Conservation (phyloP, 2,329 filamentous ascomycete genomes). For the Passalora sequoiae region DNA sequence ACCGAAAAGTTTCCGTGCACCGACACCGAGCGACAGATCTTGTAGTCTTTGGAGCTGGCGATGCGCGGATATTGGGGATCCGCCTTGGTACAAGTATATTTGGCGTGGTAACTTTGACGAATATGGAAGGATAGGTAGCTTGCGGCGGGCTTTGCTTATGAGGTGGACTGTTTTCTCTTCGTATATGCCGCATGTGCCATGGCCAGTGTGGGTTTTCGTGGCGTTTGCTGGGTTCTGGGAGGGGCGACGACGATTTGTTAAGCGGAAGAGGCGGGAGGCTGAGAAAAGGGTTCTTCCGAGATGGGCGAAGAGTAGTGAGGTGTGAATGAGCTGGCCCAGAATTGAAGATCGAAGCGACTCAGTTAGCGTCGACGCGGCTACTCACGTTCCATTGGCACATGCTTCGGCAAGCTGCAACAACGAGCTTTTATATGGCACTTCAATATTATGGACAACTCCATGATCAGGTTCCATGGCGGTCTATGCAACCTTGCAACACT, state of each 20-base stretch:
- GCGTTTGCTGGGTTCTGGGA: not conserved
- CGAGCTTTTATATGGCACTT: too few relatives aligned
- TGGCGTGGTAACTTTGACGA: constrained; percentile 15
- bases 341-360: not conserved
- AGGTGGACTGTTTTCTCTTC: not conserved
- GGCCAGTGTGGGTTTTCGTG: not conserved
- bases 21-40: constrained; percentile 6
- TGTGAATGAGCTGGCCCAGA: too few relatives aligned
- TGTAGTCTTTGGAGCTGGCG: constrained; percentile 15
- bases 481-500: too few relatives aligned
- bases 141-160: constrained; percentile 7
- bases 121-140: constrained; percentile 11
- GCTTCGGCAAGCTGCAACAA: too few relatives aligned
- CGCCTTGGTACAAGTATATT: constrained; percentile 15
- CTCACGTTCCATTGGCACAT: not conserved
- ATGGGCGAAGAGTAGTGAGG: not conserved
- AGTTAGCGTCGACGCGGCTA: not conserved
- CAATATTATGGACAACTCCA: too few relatives aligned
- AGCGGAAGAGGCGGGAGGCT: not conserved
- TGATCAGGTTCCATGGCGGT: too few relatives aligned
- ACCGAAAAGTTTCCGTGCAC: constrained; percentile 5
- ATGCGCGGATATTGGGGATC: constrained; percentile 15
- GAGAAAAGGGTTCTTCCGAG: not conserved
- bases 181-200: not conserved
- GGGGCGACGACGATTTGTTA: not conserved